Evolutionary conservation across 371 early-diverging fungal species (phyloP), one percentile per base, ranked within the genome.

Genomic region (Smittium culicis): DNA sequence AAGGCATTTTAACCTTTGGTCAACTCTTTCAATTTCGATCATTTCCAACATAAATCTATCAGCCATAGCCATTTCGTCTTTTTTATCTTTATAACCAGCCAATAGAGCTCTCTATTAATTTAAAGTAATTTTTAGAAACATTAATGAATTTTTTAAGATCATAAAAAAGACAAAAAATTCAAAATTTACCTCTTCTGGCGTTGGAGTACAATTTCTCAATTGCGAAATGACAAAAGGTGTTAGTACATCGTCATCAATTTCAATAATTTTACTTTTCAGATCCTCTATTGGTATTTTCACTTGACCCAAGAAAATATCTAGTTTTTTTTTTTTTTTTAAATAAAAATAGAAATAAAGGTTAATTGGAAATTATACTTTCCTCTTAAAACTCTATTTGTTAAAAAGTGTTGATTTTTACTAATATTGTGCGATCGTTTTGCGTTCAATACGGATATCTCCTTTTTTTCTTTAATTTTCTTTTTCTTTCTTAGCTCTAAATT

Each of bases 1-100:
- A 71, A 94, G 85, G 30, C 80, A 81, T 8, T 88, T 84, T 25
- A 95, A 72, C 17, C 91, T 81, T 62, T 86, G 85, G 65, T 89
- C 88, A 73, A 83, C 89, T 17, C 90, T 83, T 66, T 88, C 85
- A 31, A 95, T 82, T 74, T 86, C 83, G 77, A 92, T 83, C 73
- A 92, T 86, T 84, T 92, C 91, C 8, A 86, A 78, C 70, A 91
- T 83, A 77, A 95, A 95, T 27, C 81, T 78, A 58, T 95, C 96
- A 1, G 94, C 84, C 31, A 80, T 74, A n/a, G 88, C 83, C 28
- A 94, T 76, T 5, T 79, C 81, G 61, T 79, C 77, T 61, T 83
- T 71, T 35, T 85, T 84, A 31, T 86, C 84, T 65, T 84, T 86
- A 75, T 86, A 88, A 11, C 83, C 85, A 1, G 85, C 75, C 28